These are phyloP conservation scores for Termitomyces titanicus DNA, from an alignment of 768 basidiomycete genomes.

Conservation along the genomic window DNA sequence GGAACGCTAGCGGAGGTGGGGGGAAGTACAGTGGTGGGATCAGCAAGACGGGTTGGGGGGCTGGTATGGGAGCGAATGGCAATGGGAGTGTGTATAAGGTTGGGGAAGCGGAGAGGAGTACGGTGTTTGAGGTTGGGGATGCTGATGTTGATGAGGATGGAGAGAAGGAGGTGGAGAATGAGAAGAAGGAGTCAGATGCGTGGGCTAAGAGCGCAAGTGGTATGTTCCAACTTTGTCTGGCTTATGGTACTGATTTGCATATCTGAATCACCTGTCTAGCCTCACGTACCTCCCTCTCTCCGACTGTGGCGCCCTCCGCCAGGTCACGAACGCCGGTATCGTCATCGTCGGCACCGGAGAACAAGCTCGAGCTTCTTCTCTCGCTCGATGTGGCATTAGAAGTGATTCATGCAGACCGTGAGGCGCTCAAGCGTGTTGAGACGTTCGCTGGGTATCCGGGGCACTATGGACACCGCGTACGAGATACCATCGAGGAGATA, in stretches of 20 bases:
- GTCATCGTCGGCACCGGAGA: not conserved
- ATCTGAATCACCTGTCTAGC: not conserved
- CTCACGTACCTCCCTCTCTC: conserved; percentile 4
- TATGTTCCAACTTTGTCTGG: not conserved
- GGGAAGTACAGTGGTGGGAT: conserved; percentile 11
- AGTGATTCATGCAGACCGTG: conserved; percentile 90
- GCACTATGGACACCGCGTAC: conserved; percentile 79
- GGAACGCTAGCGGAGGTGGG: conserved; percentile 16
- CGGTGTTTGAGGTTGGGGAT: conserved; percentile 50
- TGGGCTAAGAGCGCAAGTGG: conserved; percentile 10
- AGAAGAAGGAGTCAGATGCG: conserved; percentile 8
- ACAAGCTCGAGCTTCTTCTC: conserved; percentile 78
- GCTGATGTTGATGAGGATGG: conserved; percentile 34
- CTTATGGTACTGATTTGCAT: not conserved
- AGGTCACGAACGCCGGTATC: conserved; percentile 5
- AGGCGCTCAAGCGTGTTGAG: conserved; percentile 88
- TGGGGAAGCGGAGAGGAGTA: conserved; percentile 36
- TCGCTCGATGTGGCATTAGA: conserved; percentile 90
- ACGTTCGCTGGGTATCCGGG: conserved; percentile 88
- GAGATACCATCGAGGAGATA: conserved; percentile 91
- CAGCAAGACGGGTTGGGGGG: conserved; percentile 19
- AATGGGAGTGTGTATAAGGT: conserved; percentile 19
- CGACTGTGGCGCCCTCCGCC: not conserved
- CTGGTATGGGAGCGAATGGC: conserved; percentile 17
- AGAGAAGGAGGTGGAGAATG: not conserved